Conservation (phyloP, 345 rosid genomes). For the Hibiscus mutabilis region DNA sequence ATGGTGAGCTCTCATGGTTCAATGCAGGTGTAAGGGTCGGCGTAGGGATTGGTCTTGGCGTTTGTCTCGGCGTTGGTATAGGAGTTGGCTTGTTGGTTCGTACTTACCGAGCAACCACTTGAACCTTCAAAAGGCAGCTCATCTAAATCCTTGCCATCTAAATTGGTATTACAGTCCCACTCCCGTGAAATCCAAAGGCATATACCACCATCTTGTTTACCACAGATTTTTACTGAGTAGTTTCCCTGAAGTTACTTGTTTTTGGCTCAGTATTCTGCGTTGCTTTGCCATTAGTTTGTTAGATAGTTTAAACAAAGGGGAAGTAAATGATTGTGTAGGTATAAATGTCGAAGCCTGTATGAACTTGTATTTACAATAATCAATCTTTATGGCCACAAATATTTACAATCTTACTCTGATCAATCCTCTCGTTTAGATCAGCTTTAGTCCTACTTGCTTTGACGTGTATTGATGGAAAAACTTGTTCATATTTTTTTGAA, state of each 20-base stretch:
- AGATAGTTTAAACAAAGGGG: not conserved
- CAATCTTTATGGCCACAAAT: no score
- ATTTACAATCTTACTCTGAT: no score
- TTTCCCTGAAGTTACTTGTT: slow-evolving; percentile 16
- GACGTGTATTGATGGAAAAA: no score
- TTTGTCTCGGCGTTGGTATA: slow-evolving; percentile 78
- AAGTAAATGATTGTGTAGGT: slow-evolving; percentile 11
- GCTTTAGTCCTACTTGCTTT: no score
- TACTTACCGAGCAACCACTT: slow-evolving; percentile 67
- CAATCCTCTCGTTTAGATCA: no score
- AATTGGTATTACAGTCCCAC: not conserved
- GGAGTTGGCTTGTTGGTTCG: slow-evolving; percentile 90
- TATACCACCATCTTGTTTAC: slow-evolving; percentile 18
- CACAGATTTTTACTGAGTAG: slow-evolving; percentile 35
- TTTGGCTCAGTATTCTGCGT: not conserved
- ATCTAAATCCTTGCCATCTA: slow-evolving; percentile 22
- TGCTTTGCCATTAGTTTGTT: slow-evolving; percentile 7
- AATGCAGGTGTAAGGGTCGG: slow-evolving; percentile 96
- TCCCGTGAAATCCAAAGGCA: slow-evolving; percentile 23
- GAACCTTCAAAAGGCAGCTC: slow-evolving; percentile 65
- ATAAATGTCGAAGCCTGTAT: slow-evolving; percentile 14
- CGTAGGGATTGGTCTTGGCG: slow-evolving; percentile 91
- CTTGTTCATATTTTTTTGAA: no score
- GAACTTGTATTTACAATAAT: slow-evolving; percentile 8
- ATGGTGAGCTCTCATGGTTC: slow-evolving; percentile 92